Evolutionary conservation across 1,284 basidiomycete species (phyloP).

Genomic region (Dichomitus squalens): DNA sequence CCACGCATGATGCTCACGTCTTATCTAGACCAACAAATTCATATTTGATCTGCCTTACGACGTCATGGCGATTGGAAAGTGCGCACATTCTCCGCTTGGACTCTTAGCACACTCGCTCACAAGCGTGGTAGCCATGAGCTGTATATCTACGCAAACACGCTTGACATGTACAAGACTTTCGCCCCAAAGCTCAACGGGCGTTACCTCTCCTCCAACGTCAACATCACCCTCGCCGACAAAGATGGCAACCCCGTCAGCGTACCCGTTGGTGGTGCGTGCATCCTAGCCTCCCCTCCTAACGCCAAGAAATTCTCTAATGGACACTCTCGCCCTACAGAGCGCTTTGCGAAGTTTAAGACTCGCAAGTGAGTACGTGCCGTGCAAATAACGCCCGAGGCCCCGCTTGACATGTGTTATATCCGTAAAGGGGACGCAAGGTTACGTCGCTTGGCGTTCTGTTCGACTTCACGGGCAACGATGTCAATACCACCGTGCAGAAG

Average conservation of each 20-base stretch:
- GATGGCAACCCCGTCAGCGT: constrained; percentile 52
- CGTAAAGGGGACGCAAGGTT: constrained; percentile 62
- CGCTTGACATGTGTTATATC: background rate
- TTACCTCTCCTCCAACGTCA: constrained; percentile 84
- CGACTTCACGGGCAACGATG: constrained; percentile 67
- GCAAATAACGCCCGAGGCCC: background rate
- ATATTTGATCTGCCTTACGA: constrained; percentile 81
- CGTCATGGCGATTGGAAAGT: constrained; percentile 85
- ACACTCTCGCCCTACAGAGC: constrained; percentile 39
- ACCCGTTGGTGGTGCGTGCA: constrained; percentile 63
- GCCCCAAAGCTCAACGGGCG: constrained; percentile 72
- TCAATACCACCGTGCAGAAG: constrained; percentile 74
- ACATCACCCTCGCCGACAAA: constrained; percentile 71
- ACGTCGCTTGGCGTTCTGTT: constrained; percentile 84
- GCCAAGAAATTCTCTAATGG: background rate
- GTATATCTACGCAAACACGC: constrained; percentile 76
- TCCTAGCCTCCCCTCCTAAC: background rate
- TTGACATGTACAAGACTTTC: constrained; percentile 82
- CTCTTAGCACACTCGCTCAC: background rate
- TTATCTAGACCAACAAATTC: constrained; percentile 63
- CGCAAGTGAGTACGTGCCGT: constrained; percentile 23
- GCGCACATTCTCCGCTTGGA: constrained; percentile 24
- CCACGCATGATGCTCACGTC: background rate
- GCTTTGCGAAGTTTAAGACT: constrained; percentile 78
- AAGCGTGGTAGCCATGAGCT: constrained; percentile 70